phyloP scores from a whole-genome alignment of 176 grass and related monocot genomes.

The Zoysia pacifica region DNA sequence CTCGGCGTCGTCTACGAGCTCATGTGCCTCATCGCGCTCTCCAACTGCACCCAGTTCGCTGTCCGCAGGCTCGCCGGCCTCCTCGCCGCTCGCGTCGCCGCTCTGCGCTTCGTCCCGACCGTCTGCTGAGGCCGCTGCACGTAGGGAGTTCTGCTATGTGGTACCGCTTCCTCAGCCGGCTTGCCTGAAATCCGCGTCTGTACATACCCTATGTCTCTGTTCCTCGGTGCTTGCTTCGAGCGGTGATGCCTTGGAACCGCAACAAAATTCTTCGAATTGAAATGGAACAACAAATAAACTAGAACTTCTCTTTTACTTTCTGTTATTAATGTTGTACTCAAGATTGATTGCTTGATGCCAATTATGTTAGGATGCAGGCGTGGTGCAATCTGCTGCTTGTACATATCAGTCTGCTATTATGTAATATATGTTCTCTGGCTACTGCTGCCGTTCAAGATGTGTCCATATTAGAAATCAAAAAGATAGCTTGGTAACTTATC shows the following conservation, averaged over 20 bases:
- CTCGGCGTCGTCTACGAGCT: constrained; percentile 54
- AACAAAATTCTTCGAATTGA: constrained; percentile 49
- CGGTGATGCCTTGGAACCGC: neutral
- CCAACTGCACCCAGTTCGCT: constrained; percentile 68
- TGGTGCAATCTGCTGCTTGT: constrained; percentile 17
- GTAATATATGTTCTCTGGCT: neutral
- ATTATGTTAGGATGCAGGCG: neutral
- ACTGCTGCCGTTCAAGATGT: neutral
- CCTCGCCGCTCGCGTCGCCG: constrained; percentile 34
- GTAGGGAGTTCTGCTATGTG: neutral
- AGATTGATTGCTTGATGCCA: constrained; percentile 24
- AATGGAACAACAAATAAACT: constrained; percentile 27
- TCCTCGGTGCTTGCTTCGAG: neutral
- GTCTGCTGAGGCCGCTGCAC: constrained; percentile 35
- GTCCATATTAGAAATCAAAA: neutral
- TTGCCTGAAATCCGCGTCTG: constrained; percentile 23
- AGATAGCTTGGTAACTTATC: neutral
- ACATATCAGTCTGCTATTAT: constrained; percentile 4
- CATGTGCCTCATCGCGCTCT: constrained; percentile 62
- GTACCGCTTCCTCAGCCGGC: neutral
- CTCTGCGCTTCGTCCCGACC: constrained; percentile 45
- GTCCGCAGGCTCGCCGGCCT: constrained; percentile 49
- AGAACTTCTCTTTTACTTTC: neutral
- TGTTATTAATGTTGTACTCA: constrained; percentile 12
- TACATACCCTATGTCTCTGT: constrained; percentile 30